Evolutionary conservation across 2,329 filamentous ascomycete species (phyloP).

Genomic region (Colletotrichum aenigma): DNA sequence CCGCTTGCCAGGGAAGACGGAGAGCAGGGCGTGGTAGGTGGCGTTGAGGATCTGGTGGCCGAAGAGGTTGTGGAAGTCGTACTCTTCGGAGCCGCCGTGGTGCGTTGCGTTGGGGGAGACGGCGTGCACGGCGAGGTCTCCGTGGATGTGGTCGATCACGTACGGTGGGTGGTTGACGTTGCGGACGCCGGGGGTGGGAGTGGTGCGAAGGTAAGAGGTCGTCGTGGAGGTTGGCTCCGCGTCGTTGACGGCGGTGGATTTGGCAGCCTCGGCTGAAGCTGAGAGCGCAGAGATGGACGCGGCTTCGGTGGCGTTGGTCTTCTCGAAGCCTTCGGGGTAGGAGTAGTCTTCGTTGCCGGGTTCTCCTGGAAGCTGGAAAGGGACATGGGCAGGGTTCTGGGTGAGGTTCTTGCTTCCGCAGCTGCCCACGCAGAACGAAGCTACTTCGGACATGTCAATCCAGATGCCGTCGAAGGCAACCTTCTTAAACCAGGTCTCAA

Average conservation of each 20-base stretch:
- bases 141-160: slow-evolving; percentile 74
- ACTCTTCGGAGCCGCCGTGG: slow-evolving; percentile 73
- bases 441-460: slow-evolving; percentile 65
- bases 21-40: slow-evolving; percentile 73
- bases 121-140: slow-evolving; percentile 74
- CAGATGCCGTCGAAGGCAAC: slow-evolving; percentile 57
- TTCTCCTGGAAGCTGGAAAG: slow-evolving; percentile 63
- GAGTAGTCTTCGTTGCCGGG: slow-evolving; percentile 37
- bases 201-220: slow-evolving; percentile 44
- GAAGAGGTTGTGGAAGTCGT: slow-evolving; percentile 83
- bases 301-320: slow-evolving; percentile 59
- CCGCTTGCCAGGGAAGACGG: slow-evolving; percentile 68
- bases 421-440: slow-evolving; percentile 72
- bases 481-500: slow-evolving; percentile 59
- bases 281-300: slow-evolving; percentile 59
- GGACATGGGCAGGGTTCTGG: slow-evolving; percentile 70
- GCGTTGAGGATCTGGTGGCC: slow-evolving; percentile 78
- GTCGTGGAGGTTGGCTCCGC: slow-evolving; percentile 34
- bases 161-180: slow-evolving; percentile 79
- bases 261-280: slow-evolving; percentile 36
- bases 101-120: slow-evolving; percentile 81
- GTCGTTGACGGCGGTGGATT: slow-evolving; percentile 21
- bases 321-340: slow-evolving; percentile 69
- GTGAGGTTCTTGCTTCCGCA: slow-evolving; percentile 68
- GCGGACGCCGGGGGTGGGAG: slow-evolving; percentile 65